phyloP scores from a whole-genome alignment of 2,329 filamentous ascomycete genomes.

The Trichoderma hamatum region DNA sequence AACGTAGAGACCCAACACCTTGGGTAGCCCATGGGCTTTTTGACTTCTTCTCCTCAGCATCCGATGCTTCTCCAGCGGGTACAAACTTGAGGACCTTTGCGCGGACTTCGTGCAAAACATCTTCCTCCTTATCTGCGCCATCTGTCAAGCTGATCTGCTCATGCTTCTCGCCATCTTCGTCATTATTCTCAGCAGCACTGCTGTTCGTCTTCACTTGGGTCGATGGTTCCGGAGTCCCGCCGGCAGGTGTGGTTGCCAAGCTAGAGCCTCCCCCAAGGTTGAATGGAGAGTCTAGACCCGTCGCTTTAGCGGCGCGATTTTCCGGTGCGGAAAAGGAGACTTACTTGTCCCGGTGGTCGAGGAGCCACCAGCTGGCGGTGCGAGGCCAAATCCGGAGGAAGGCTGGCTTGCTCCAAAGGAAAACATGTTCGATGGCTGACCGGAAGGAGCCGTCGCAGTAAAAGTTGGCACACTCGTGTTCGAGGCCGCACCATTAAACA shows the following conservation, averaged over 20 bases:
- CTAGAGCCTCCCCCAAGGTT: conserved; percentile 63
- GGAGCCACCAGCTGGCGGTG: conserved; percentile 47
- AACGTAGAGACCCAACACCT: conserved; percentile 70
- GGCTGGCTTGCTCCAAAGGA: conserved; percentile 42
- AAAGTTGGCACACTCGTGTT: conserved; percentile 41
- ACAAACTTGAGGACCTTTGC: conserved; percentile 69
- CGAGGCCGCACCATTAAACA: conserved; percentile 39
- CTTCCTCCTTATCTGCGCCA: conserved; percentile 72
- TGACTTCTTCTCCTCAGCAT: conserved; percentile 49
- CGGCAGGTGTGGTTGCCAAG: conserved; percentile 62
- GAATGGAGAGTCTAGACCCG: conserved; percentile 57
- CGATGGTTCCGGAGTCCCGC: conserved; percentile 61
- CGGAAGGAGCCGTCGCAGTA: conserved; percentile 44
- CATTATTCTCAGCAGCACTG: conserved; percentile 49
- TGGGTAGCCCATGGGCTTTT: conserved; percentile 67
- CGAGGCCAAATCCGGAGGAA: conserved; percentile 43
- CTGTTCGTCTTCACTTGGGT: conserved; percentile 48
- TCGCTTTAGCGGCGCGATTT: conserved; percentile 52
- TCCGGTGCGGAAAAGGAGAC: conserved; percentile 47
- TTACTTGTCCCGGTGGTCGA: conserved; percentile 53
- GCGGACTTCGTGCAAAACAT: conserved; percentile 68
- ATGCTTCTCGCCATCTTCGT: conserved; percentile 63
- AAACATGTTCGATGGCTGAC: conserved; percentile 35
- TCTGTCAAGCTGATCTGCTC: conserved; percentile 72
- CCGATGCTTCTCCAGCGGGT: conserved; percentile 51